Evolutionary conservation across 2,329 filamentous ascomycete species (phyloP).

Genomic region (Paecilomyces sp.): DNA sequence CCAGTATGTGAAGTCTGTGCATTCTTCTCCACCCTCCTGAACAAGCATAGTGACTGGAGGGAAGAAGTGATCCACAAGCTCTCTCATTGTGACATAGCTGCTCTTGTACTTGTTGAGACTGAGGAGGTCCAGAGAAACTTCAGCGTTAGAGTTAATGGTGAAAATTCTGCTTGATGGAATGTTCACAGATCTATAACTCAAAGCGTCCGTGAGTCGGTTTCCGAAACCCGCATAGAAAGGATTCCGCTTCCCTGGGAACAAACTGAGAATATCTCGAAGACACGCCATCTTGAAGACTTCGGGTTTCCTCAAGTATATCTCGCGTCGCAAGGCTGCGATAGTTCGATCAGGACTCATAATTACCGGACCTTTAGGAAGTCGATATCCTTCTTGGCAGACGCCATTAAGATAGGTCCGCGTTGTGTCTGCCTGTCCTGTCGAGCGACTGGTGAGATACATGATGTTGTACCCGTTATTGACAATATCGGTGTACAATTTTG

Average conservation of each 20-base stretch:
- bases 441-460: conserved; percentile 92
- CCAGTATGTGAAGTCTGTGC: conserved; percentile 97
- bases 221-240: conserved; percentile 98
- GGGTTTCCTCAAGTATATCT: conserved; percentile 91
- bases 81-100: conserved; percentile 93
- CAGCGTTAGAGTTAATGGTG: conserved; percentile 96
- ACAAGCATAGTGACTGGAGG: conserved; percentile 82
- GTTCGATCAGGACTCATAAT: conserved; percentile 94
- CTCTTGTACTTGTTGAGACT: conserved; percentile 93
- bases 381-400: conserved; percentile 80
- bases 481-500: conserved; percentile 95
- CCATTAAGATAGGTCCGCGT: conserved; percentile 86
- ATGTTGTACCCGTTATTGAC: conserved; percentile 96
- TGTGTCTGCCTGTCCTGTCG: conserved; percentile 85
- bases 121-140: conserved; percentile 84
- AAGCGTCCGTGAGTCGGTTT: conserved; percentile 89
- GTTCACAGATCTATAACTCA: conserved; percentile 92
- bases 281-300: conserved; percentile 99
- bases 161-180: conserved; percentile 93
- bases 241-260: conserved; percentile 69
- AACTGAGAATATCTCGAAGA: conserved; percentile 80
- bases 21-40: conserved; percentile 84
- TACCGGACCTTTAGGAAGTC: conserved; percentile 80
- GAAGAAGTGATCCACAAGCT: conserved; percentile 97
- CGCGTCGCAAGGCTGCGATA: conserved; percentile 83